Base-by-base conservation (phyloP, 371 early-diverging fungal species). In the Mortierella polycephala region DNA sequence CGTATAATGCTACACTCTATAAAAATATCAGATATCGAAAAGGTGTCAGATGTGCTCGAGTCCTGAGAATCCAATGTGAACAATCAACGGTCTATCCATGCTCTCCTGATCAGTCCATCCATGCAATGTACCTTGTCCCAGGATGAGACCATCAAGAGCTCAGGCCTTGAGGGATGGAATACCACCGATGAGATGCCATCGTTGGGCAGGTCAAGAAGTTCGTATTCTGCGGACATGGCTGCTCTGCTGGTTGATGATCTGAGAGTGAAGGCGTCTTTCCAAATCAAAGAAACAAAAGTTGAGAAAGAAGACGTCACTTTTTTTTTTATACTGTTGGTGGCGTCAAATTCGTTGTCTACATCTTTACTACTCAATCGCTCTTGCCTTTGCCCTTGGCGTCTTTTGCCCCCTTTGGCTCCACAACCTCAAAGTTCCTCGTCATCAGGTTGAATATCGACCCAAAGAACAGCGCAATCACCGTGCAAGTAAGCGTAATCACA, bases 401-500 rank as follows among this genome's bases (percentile, higher is more conserved):
- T 52, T 69, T 65, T 30, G n/a, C 53, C 41, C 74, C 57, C 44
- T 68, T 60, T 39, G 74, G 65, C 20, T 67, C 71, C 14, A 87
- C 80, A 7, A 85, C 76, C n/a, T 73, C 84, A 74, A 93, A 89
- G 21, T 73, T 68, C 56, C 93, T 88, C n/a, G 90, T 89, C 63
- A 94, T 75, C 60, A 95, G 69, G 69, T 97, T 97, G 80, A 96
- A 97, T 30, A 95, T 79, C 8, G 94, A 89, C 6, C 99, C 99
- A 91, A 97, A 99, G 83, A 93, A 97, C 46, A 98, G 83, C 0
- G 96, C 97, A 74, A 98, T 88, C 23, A 96, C 90, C 0, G 99
- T 99, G 70, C 96, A 96, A 1, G 98, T 95, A 79, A 98, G 85
- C 0, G 98, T 96, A 61, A 98, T 96, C 53, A 98, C 98, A 83